Evolutionary conservation across 2,329 filamentous ascomycete species (phyloP), one percentile per base, ranked within the genome.

Genomic region (Colletotrichum godetiae): DNA sequence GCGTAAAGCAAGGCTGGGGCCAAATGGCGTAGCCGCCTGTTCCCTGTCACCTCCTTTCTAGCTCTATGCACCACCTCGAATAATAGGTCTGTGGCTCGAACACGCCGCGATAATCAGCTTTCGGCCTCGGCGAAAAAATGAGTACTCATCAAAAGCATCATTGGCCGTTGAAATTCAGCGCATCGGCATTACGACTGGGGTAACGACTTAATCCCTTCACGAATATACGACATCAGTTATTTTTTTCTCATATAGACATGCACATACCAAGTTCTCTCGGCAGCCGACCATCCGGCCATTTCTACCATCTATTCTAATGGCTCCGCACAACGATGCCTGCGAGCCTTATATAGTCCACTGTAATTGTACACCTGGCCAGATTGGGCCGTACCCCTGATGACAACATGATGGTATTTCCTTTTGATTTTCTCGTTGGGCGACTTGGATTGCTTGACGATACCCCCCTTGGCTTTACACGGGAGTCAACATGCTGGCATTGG

Each of bases 1-100:
- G 88, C 58, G 81, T 87, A n/a, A 82, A 82, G 64, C 83, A 90
- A 74, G 83, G 83, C 70, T 90, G 88, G 88, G 83, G 78, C 24
- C 72, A 72, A 49, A 74, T 63, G 19, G 35, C 65, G 3, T 73
- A 73, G 55, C 58, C 15, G 19, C 35, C 22, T 4, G 15, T 22
- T 19, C 29, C 29, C 37, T 19, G 33, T 27, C 24, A 24, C 42
- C 24, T n/a, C 35, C n/a, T 35, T 19, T 57, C 33, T 29, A 27
- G 57, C 7, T 49, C 15, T 49, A 49, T 49, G 15, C 19, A 49
- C 42, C 19, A 49, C 42, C 42, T 49, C 42, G n/a, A 49, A 22
- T 8, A 49, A n/a, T 19, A 19, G 42, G 19, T 22, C 6, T 49
- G 42, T 19, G n/a, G 19, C 42, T n/a, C 42, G 42, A 49, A 22